Conservation (phyloP, 768 basidiomycete species). For the Serendipita vermifera region DNA sequence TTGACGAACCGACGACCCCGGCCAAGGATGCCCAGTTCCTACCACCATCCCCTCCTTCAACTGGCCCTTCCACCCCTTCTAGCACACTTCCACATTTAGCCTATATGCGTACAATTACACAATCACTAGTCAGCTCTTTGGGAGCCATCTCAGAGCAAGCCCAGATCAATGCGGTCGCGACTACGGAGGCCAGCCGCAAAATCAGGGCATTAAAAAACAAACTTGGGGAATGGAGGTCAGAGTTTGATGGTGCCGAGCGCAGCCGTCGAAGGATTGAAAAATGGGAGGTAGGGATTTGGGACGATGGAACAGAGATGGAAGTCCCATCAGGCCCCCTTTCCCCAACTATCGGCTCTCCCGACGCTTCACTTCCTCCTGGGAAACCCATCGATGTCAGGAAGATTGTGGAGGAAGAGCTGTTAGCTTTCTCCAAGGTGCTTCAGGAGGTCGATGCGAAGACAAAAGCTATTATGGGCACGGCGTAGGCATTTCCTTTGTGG, state of each 20-base stretch:
- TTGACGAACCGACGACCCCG: slow-evolving; percentile 32
- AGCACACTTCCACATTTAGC: slow-evolving; percentile 51
- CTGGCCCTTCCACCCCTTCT: slow-evolving; percentile 43
- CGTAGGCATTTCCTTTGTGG: slow-evolving; percentile 22
- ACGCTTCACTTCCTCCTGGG: slow-evolving; percentile 16
- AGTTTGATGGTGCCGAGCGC: slow-evolving; percentile 76
- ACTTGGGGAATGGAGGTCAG: slow-evolving; percentile 62
- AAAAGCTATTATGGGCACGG: slow-evolving; percentile 69
- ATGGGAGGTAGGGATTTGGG: slow-evolving; percentile 59
- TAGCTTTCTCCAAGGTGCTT: slow-evolving; percentile 59
- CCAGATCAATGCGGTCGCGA: slow-evolving; percentile 75
- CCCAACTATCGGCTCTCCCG: slow-evolving; percentile 10
- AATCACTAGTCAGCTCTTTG: slow-evolving; percentile 61
- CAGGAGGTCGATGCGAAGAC: slow-evolving; percentile 64
- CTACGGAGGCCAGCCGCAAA: slow-evolving; percentile 75
- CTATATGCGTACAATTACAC: slow-evolving; percentile 58
- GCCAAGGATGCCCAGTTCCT: slow-evolving; percentile 34
- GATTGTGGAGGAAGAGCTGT: slow-evolving; percentile 65
- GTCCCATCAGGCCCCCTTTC: slow-evolving; percentile 24
- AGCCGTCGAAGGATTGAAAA: slow-evolving; percentile 62
- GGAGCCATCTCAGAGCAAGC: slow-evolving; percentile 74
- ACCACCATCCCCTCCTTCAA: slow-evolving; percentile 31
- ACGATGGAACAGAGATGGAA: slow-evolving; percentile 26
- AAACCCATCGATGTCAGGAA: slow-evolving; percentile 53
- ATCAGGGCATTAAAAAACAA: slow-evolving; percentile 77